Evolutionary conservation across 2,329 filamentous ascomycete genomes (phyloP).

Genomic region (Hawksworthiomyces lignivorus): DNA sequence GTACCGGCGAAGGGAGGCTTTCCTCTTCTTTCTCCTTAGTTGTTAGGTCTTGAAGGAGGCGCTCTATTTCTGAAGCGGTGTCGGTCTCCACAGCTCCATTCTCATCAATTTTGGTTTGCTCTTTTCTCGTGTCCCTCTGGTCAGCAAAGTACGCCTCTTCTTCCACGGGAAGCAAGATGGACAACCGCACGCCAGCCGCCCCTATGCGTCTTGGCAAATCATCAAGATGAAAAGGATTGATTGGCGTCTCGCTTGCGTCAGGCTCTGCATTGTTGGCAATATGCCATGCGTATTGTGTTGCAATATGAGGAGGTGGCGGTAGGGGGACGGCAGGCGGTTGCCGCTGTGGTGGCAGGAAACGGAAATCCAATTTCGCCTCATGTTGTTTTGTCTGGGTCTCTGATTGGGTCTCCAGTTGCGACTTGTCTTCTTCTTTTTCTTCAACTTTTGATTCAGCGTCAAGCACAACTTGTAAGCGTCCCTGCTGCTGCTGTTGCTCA

Average conservation of each 20-base stretch:
- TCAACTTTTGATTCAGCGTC: no score
- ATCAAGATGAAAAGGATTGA: constrained; percentile 44
- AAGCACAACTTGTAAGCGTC: no score
- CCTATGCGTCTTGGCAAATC: constrained; percentile 36
- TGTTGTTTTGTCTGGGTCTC: constrained; percentile 6
- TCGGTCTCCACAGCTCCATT: not conserved
- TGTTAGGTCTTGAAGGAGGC: no score
- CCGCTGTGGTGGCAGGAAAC: not conserved
- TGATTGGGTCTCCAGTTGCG: no score
- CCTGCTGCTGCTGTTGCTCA: constrained; percentile 9
- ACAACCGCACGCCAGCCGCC: constrained; percentile 27
- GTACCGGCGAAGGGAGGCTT: constrained; percentile 17
- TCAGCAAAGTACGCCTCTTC: constrained; percentile 19
- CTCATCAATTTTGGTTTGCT: constrained; percentile 8
- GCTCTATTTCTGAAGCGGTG: constrained; percentile 6
- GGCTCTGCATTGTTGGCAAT: not conserved
- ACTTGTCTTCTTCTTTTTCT: no score
- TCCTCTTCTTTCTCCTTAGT: not conserved
- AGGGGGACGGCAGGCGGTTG: not conserved
- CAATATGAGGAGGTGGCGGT: constrained; percentile 9
- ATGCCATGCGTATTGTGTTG: constrained; percentile 13
- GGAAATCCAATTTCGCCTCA: not conserved
- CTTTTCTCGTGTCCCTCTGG: constrained; percentile 7
- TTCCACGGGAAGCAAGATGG: constrained; percentile 20
- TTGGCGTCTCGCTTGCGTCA: constrained; percentile 31